Conservation (phyloP, 2,329 filamentous ascomycete genomes). For the Botryotinia narcissicola region DNA sequence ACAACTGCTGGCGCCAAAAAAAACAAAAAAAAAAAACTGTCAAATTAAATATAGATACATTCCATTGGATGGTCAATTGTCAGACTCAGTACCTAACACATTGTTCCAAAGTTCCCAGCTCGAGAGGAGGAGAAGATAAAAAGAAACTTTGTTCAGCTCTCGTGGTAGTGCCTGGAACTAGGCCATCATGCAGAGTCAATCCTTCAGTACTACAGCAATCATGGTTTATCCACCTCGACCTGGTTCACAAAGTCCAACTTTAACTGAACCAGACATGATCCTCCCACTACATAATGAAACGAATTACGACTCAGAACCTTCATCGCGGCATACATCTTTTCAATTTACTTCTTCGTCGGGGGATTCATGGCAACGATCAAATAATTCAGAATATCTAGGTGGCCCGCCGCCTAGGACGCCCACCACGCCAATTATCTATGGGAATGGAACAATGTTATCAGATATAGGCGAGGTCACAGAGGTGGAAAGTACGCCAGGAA, state of each 20-base stretch:
- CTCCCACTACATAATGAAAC: slow-evolving; percentile 66
- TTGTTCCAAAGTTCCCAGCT: background rate
- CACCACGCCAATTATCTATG: slow-evolving; percentile 65
- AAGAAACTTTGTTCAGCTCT: background rate
- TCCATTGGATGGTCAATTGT: background rate
- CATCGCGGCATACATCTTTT: slow-evolving; percentile 44
- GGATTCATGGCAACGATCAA: slow-evolving; percentile 38
- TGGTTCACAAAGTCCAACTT: slow-evolving; percentile 80
- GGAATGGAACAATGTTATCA: slow-evolving; percentile 67
- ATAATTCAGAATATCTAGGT: slow-evolving; percentile 34
- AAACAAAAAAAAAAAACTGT: background rate
- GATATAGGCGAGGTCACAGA: slow-evolving; percentile 60
- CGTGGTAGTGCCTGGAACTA: slow-evolving; percentile 13
- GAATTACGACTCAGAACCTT: slow-evolving; percentile 51
- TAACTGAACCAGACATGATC: slow-evolving; percentile 95
- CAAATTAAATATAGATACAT: background rate
- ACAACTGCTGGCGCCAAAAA: background rate
- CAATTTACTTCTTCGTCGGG: slow-evolving; percentile 34
- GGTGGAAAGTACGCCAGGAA: slow-evolving; percentile 49
- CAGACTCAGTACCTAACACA: background rate
- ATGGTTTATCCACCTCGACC: slow-evolving; percentile 51
- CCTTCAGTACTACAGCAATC: slow-evolving; percentile 29
- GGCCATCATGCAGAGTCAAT: slow-evolving; percentile 35
- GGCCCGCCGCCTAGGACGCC: slow-evolving; percentile 46
- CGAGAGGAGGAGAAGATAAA: background rate